Evolutionary conservation across 306 rosid species (phyloP).

Genomic region (Cyamopsis tetragonoloba): DNA sequence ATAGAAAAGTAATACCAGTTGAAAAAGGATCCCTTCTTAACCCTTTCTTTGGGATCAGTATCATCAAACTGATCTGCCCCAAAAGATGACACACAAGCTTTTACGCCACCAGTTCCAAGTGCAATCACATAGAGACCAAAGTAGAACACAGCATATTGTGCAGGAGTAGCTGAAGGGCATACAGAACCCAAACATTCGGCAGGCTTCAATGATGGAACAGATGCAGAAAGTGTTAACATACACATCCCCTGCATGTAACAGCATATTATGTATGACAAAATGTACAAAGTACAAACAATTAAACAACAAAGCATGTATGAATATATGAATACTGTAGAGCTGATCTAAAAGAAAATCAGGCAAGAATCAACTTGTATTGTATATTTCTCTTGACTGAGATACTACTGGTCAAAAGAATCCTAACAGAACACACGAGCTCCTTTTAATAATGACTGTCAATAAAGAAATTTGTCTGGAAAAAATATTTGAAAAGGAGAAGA

Average conservation of each 20-base stretch:
- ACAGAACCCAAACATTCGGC: constrained; percentile 54
- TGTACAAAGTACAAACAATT: neutral
- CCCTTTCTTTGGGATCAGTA: constrained; percentile 67
- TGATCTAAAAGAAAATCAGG: neutral
- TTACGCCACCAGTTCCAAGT: constrained; percentile 88
- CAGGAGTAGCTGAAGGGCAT: constrained; percentile 70
- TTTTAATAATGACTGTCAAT: neutral
- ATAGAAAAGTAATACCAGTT: constrained; percentile 93
- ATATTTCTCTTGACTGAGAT: neutral
- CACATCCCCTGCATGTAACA: constrained; percentile 73
- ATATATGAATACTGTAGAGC: neutral
- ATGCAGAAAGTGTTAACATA: constrained; percentile 74
- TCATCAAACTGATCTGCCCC: constrained; percentile 98
- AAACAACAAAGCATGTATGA: neutral
- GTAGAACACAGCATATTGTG: constrained; percentile 73
- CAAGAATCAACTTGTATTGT: neutral
- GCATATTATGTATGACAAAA: neutral
- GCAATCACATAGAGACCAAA: constrained; percentile 83
- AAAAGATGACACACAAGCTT: constrained; percentile 78
- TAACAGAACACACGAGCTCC: neutral
- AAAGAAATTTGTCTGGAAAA: neutral
- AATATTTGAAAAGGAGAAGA: neutral
- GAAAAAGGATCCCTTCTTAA: constrained; percentile 76
- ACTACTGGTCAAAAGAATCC: neutral
- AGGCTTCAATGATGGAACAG: constrained; percentile 69